Evolutionary conservation across 305 asterid genomes (phyloP).

Genomic region (Salvia sclarea): DNA sequence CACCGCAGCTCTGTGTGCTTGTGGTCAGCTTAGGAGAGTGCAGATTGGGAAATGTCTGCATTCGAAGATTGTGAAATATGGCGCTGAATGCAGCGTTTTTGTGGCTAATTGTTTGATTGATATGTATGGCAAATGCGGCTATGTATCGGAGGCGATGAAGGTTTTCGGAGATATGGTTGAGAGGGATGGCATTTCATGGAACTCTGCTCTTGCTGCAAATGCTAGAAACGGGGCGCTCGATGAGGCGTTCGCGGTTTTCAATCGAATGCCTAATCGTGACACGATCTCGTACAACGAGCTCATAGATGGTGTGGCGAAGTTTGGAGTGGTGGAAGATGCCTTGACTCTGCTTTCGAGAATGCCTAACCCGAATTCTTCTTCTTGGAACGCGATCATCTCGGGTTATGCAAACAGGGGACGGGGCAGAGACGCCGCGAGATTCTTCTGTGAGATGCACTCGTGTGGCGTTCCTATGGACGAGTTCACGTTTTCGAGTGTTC

Average conservation of each 20-base stretch:
- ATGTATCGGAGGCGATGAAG: slow-evolving; percentile 40
- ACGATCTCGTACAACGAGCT: slow-evolving; percentile 67
- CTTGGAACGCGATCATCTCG: slow-evolving; percentile 81
- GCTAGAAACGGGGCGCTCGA: slow-evolving; percentile 64
- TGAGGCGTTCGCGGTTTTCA: slow-evolving; percentile 46
- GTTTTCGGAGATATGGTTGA: slow-evolving; percentile 46
- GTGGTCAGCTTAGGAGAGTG: slow-evolving; percentile 53
- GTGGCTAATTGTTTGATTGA: slow-evolving; percentile 73
- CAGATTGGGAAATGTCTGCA: slow-evolving; percentile 57
- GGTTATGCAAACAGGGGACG: slow-evolving; percentile 65
- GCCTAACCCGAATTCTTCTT: slow-evolving; percentile 69
- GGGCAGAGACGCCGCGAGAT: slow-evolving; percentile 47
- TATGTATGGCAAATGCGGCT: slow-evolving; percentile 82
- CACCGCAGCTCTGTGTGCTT: slow-evolving; percentile 65
- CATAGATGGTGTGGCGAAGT: slow-evolving; percentile 67
- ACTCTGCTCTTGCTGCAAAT: slow-evolving; percentile 71
- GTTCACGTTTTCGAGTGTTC: slow-evolving; percentile 69
- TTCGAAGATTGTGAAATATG: slow-evolving; percentile 66
- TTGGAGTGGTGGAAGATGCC: slow-evolving; percentile 64
- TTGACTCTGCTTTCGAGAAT: slow-evolving; percentile 43
- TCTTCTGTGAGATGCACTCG: slow-evolving; percentile 59
- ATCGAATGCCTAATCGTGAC: slow-evolving; percentile 60
- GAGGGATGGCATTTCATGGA: slow-evolving; percentile 68
- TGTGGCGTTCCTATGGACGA: slow-evolving; percentile 53
- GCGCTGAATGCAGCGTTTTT: slow-evolving; percentile 48